Evolutionary conservation across 2,329 filamentous ascomycete species (phyloP).

Genomic region (Penicillium griseofulvum): DNA sequence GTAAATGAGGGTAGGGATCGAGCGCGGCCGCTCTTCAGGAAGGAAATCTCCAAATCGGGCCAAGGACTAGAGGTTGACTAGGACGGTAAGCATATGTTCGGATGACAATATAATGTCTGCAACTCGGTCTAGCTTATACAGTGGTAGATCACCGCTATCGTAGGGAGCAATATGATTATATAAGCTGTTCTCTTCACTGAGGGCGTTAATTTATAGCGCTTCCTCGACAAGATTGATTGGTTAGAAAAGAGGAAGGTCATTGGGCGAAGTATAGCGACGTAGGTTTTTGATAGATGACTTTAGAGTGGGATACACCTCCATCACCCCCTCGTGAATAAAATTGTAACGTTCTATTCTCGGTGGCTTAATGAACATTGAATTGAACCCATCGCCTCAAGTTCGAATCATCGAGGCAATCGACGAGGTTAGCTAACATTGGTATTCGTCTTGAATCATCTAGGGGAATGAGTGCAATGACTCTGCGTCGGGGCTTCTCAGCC

Average conservation of each 20-base stretch:
- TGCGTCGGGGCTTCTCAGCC: constrained; percentile 11
- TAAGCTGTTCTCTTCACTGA: constrained; percentile 33
- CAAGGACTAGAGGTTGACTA: constrained; percentile 61
- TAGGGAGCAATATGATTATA: constrained; percentile 38
- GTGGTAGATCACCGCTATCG: constrained; percentile 25
- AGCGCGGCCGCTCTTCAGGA: constrained; percentile 57
- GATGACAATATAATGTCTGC: constrained; percentile 65
- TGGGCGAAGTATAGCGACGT: constrained; percentile 25
- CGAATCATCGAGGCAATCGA: constrained; percentile 12
- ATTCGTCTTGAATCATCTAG: constrained; percentile 19
- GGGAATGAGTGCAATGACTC: constrained; percentile 21
- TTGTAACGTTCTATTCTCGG: constrained; percentile 17
- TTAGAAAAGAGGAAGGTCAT: constrained; percentile 31
- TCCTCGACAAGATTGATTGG: constrained; percentile 27
- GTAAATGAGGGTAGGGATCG: constrained; percentile 65
- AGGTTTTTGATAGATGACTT: constrained; percentile 27
- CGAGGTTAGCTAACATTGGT: constrained; percentile 22
- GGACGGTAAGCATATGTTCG: constrained; percentile 64
- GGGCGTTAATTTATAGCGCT: constrained; percentile 27
- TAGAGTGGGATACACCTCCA: constrained; percentile 15
- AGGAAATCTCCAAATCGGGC: constrained; percentile 68
- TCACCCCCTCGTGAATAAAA: constrained; percentile 12
- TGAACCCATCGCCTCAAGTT: background rate
- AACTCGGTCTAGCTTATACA: constrained; percentile 60
- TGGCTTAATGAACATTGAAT: constrained; percentile 8